phyloP scores from a whole-genome alignment of 768 basidiomycete genomes.

The Xerocomus potaroensis region DNA sequence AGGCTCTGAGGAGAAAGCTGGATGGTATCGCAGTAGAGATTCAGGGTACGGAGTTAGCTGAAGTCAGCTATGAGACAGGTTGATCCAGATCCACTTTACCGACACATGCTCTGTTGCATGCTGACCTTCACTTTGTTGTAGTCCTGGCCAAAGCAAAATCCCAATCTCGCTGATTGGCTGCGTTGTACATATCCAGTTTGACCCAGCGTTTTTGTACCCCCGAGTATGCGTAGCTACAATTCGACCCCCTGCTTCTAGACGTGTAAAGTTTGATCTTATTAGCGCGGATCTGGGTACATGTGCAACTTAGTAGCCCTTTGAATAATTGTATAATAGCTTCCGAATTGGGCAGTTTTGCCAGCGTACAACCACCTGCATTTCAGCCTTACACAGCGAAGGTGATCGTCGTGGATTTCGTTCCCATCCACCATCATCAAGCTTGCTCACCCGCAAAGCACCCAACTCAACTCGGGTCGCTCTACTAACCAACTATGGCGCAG shows the following conservation, averaged over 20 bases:
- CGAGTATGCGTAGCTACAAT: conserved; percentile 10
- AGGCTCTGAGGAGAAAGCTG: conserved; percentile 68
- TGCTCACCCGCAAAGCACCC: conserved; percentile 3
- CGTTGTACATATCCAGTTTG: conserved; percentile 7
- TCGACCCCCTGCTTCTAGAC: neutral
- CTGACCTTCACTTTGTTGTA: conserved; percentile 8
- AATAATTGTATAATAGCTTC: conserved; percentile 12
- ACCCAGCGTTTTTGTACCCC: conserved; percentile 4
- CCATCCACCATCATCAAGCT: conserved; percentile 11
- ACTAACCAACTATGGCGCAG: conserved; percentile 25
- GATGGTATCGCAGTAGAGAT: conserved; percentile 81
- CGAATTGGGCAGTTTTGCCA: conserved; percentile 25
- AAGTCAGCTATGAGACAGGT: conserved; percentile 73
- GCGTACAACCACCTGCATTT: conserved; percentile 16
- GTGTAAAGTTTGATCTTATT: too few species aligned
- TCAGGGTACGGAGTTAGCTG: conserved; percentile 75
- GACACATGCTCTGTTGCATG: neutral
- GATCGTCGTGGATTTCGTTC: conserved; percentile 29
- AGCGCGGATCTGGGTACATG: too few species aligned
- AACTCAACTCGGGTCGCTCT: conserved; percentile 3
- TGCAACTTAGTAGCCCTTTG: neutral
- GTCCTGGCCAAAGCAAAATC: conserved; percentile 15
- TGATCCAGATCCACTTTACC: conserved; percentile 25
- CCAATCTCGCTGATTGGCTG: conserved; percentile 12
- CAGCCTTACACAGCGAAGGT: conserved; percentile 17